These are phyloP conservation scores for Corymbia citriodora DNA, from an alignment of 441 rosid species.

Conservation along the genomic window DNA sequence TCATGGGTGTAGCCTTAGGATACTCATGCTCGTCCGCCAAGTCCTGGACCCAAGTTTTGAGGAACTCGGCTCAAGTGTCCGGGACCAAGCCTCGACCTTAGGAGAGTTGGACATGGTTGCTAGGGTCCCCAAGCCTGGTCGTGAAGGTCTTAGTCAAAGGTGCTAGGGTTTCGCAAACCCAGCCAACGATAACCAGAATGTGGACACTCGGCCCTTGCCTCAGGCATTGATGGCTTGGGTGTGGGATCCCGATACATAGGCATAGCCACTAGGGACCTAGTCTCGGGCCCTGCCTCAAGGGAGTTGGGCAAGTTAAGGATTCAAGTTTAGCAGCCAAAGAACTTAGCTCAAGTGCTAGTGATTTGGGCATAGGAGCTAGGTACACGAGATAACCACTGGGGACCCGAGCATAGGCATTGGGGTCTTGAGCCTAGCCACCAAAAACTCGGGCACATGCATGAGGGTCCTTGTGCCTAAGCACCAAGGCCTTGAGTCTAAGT, in stretches of 20 bases:
- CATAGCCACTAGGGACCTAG: fast-evolving
- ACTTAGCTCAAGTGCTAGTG: fast-evolving
- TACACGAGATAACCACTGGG: neutral
- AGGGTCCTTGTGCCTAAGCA: neutral
- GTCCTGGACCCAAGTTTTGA: neutral
- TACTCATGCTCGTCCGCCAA: fast-evolving
- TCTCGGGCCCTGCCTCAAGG: neutral
- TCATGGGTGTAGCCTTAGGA: neutral
- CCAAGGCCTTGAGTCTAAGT: neutral
- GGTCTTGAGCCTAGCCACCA: fast-evolving
- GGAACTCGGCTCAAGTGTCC: neutral
- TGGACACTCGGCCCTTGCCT: fast-evolving
- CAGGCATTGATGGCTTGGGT: fast-evolving
- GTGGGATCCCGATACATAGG: neutral
- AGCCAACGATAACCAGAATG: fast-evolving
- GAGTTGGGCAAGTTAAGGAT: fast-evolving
- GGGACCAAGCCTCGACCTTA: fast-evolving
- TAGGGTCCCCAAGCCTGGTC: neutral
- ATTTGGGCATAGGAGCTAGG: neutral
- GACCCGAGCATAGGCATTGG: neutral
- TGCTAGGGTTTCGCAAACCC: neutral
- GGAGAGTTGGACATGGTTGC: neutral
- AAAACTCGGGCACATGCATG: neutral
- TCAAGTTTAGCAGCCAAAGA: fast-evolving
- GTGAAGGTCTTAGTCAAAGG: neutral